Evolutionary conservation across 73 alveolate species (phyloP), one percentile per base, ranked within the genome.

Genomic region (Paramecium biaurelia): DNA sequence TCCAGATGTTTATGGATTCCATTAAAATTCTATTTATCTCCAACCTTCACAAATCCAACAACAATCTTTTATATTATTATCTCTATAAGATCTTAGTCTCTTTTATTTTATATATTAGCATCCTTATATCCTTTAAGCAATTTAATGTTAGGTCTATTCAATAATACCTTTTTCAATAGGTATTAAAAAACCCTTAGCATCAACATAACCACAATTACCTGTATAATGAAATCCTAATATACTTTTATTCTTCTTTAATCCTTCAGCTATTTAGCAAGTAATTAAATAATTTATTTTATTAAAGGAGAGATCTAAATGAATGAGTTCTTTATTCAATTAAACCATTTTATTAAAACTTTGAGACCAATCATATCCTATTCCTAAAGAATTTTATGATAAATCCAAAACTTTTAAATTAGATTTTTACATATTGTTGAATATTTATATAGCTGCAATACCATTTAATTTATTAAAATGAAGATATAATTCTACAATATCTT

Each of bases 31-130:
- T 10, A 26, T 15, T 45, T 38, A 23, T 47, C 59, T 37, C 94
- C 94, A 89, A 8, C 94, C 94, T n/a, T 89, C 94, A 28, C 94
- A 89, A 37, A 89, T 89, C 94, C 94, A 89, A 21, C 94, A 89
- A 24, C 70, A 38, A 70, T 89, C 94, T 45, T 47, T 53, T 20
- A 89, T 38, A 15, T 72, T 63, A 14, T 12, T 3, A 4, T 38
- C 76, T 70, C 94, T 70, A 30, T 72, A 57, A 0, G 92, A 57
- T 85, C 92, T 56, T 26, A 85, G 34, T 10, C 72, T 85, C 26
- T 45, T 56, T 35, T 68, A 57, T 85, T 85, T 72, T 2, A 85
- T 72, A 2, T 68, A 21, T 85, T 85, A 20, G 6, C 92, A 85
- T 8, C 92, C 92, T 85, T 49, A 34, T 57, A 47, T 32, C 35